A percentile compares a stretch with the other conserved stretches of the same genome.
phyloP scores from a whole-genome alignment of 345 rosid genomes.

The Gossypium herbaceum region DNA sequence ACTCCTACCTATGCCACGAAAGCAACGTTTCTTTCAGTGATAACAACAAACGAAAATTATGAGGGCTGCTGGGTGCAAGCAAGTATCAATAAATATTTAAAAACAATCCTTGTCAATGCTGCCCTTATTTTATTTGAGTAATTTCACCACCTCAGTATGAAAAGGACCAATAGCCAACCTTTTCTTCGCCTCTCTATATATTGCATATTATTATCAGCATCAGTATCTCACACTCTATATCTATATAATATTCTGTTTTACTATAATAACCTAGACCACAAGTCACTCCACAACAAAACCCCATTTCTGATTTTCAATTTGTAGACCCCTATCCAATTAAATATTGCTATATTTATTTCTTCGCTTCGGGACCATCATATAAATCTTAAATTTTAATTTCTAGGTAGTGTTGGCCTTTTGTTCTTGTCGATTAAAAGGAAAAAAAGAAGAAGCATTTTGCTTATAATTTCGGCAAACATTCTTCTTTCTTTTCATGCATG shows the following conservation, averaged over 20 bases:
- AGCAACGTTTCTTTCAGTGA: conserved; percentile 20
- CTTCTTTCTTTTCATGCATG: too few relatives aligned
- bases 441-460: too few relatives aligned
- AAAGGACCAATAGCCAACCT: conserved; percentile 5
- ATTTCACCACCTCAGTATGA: conserved; percentile 12
- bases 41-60: conserved; percentile 7
- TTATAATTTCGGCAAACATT: too few relatives aligned
- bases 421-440: too few relatives aligned
- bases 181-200: neutral
- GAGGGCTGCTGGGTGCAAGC: neutral
- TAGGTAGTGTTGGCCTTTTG: too few relatives aligned
- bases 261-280: conserved; percentile 22
- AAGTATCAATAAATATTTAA: conserved; percentile 6
- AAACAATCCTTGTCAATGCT: conserved; percentile 27
- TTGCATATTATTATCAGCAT: neutral
- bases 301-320: conserved; percentile 16
- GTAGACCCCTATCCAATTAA: neutral
- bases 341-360: neutral
- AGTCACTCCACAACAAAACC: conserved; percentile 20
- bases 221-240: too few relatives aligned
- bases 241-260: conserved; percentile 17
- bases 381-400: neutral
- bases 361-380: neutral
- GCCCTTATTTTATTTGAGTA: conserved; percentile 7
- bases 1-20: neutral